Evolutionary conservation across 768 basidiomycete genomes (phyloP), one percentile per base, ranked within the genome.

Genomic region (Boletus reticulatus): DNA sequence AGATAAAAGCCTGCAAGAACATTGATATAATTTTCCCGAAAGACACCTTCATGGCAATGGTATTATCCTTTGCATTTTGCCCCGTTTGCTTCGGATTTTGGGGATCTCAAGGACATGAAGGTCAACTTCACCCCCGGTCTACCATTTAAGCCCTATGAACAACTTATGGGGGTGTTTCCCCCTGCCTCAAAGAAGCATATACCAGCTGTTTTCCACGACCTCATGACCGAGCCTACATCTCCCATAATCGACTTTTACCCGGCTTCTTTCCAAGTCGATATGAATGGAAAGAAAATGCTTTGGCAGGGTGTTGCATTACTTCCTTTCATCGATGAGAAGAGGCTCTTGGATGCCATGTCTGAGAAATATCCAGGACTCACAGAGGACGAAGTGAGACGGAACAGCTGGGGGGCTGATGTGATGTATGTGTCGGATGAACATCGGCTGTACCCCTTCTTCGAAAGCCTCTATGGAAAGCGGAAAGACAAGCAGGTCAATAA

Each of bases 251-350:
- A 98, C 66, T 98, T 98, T 76, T 98, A 98, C 73, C 96, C 96
- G 0, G 59, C 79, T 0, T 84, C 88, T 16, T 99, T 99, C 71
- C 85, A 95, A 63, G 88, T 98, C 66, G 97, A 99, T 72, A 99
- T 99, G 97, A 99, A 99, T 67, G 97, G 97, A 55, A 98, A 98
- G 76, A 92, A 90, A 74, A 98, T 98, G 95, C 80, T 91, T 8
- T 99, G 97, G 97, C 96, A 99, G 72, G 97, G 97, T 51, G 94
- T 99, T 53, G 95, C 97, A 0, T 77, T 99, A 10, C 77, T 99
- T 20, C 95, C 97, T 0, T 99, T 98, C 77, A 98, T 99, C 59
- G 92, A 98, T 67, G 80, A 87, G 69, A 80, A 80, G 52, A 83
- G 94, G 34, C 74, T 99, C 24, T 75, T 98, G 51, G 86, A 83